These are phyloP conservation scores for Geranium brycei DNA, from an alignment of 345 rosid species.

Conservation along the genomic window DNA sequence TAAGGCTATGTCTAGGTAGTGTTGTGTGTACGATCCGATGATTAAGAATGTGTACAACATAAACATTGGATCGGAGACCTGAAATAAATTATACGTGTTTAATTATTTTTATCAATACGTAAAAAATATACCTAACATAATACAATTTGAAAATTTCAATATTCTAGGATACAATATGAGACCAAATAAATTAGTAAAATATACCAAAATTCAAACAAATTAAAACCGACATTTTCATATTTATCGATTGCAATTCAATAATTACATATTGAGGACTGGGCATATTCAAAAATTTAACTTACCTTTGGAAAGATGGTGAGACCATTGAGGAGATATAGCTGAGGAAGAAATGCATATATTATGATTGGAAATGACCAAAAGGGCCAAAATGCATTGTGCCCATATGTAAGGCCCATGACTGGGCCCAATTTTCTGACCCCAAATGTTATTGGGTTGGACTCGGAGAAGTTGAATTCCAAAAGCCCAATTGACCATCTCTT, in stretches of 20 bases:
- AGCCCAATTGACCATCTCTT: conserved; percentile 70
- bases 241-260: too few relatives aligned
- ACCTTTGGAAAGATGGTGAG: conserved; percentile 45
- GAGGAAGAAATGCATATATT: conserved; percentile 52
- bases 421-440: conserved; percentile 33
- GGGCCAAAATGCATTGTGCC: conserved; percentile 39
- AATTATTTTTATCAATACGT: too few relatives aligned
- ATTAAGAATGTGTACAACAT: conserved; percentile 44
- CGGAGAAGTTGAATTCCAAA: conserved; percentile 29
- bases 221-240: too few relatives aligned
- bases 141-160: too few relatives aligned
- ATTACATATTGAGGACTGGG: too few relatives aligned
- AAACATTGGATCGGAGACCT: conserved; percentile 54
- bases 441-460: conserved; percentile 28
- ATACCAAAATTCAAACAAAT: too few relatives aligned
- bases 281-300: not conserved
- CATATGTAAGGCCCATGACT: conserved; percentile 23
- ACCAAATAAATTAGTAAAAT: too few relatives aligned
- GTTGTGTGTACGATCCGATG: conserved; percentile 48
- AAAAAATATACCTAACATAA: too few relatives aligned
- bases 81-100: conserved; percentile 1
- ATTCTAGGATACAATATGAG: too few relatives aligned
- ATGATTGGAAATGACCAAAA: conserved; percentile 33
- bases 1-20: conserved; percentile 23
- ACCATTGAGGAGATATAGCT: conserved; percentile 36